phyloP scores from a whole-genome alignment of 108 stramenopile species.

The Mediolabrus comicus region DNA sequence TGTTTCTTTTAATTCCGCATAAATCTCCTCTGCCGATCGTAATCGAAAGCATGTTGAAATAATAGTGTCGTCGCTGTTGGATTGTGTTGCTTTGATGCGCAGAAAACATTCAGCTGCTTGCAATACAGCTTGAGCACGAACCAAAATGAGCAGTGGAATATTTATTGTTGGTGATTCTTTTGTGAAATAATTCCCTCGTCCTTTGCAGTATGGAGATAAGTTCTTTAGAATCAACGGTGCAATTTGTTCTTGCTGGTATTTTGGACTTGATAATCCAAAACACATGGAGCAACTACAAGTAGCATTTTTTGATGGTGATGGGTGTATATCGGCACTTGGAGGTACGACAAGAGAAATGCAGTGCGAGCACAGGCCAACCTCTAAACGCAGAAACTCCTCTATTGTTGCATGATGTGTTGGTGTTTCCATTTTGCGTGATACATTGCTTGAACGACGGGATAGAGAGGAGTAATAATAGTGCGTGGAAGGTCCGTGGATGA shows the following conservation, averaged over 20 bases:
- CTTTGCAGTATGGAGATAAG: conserved; percentile 22
- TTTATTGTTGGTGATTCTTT: conserved; percentile 34
- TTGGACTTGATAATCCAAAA: conserved; percentile 18
- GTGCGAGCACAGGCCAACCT: background rate
- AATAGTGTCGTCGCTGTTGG: background rate
- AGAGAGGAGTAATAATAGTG: too few species aligned
- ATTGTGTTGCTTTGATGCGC: background rate
- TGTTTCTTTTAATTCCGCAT: conserved; percentile 2
- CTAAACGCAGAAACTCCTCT: background rate
- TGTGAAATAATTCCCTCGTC: conserved; percentile 16
- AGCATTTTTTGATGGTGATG: background rate
- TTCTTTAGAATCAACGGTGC: conserved; percentile 10
- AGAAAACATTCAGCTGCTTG: conserved; percentile 9
- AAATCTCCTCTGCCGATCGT: conserved; percentile 25
- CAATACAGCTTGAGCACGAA: conserved; percentile 17
- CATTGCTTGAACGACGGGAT: too few species aligned
- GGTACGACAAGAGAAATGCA: background rate
- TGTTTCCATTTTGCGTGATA: too few species aligned
- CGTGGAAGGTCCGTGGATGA: too few species aligned
- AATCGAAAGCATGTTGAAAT: too few species aligned
- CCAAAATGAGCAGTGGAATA: conserved; percentile 18
- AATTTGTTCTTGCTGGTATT: conserved; percentile 8
- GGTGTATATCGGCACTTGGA: background rate
- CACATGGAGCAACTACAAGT: conserved; percentile 22
- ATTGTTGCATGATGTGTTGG: too few species aligned